A percentile compares a stretch with the other conserved stretches of the same genome.
These are phyloP conservation scores for Talaromyces verruculosus DNA, from an alignment of 2,329 filamentous ascomycete genomes.

Conservation along the genomic window DNA sequence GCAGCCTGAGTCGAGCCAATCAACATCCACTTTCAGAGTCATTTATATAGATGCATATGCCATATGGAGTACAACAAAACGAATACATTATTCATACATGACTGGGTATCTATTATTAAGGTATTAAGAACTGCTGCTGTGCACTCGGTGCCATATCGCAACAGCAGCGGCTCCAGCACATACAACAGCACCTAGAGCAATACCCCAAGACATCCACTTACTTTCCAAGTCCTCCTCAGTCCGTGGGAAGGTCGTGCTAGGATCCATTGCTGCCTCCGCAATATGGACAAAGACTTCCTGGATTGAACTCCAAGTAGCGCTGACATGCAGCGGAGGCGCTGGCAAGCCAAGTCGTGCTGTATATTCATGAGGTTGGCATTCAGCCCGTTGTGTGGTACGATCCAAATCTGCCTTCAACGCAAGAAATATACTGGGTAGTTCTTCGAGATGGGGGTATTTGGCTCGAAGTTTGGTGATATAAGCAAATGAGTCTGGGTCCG, in stretches of 20 bases:
- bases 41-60: not conserved
- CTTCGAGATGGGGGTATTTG: constrained; percentile 78
- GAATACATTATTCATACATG: constrained; percentile 1
- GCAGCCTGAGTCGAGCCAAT: constrained; percentile 8
- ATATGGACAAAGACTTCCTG: constrained; percentile 89
- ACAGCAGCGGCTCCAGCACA: constrained; percentile 59
- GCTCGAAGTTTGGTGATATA: constrained; percentile 81
- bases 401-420: constrained; percentile 94
- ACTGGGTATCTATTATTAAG: constrained; percentile 5
- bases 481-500: constrained; percentile 90
- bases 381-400: constrained; percentile 91
- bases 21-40: not conserved
- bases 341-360: constrained; percentile 82
- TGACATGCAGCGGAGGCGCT: constrained; percentile 82
- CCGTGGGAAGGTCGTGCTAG: constrained; percentile 84
- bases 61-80: not conserved
- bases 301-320: constrained; percentile 90
- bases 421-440: constrained; percentile 87
- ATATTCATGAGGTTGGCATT: constrained; percentile 89
- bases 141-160: constrained; percentile 59
- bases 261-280: constrained; percentile 88
- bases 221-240: constrained; percentile 75
- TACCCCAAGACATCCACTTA: constrained; percentile 80
- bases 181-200: constrained; percentile 72
- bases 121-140: constrained; percentile 31